Base-by-base conservation (phyloP, 75 land plant genomes). In the Pinus tabuliformis region DNA sequence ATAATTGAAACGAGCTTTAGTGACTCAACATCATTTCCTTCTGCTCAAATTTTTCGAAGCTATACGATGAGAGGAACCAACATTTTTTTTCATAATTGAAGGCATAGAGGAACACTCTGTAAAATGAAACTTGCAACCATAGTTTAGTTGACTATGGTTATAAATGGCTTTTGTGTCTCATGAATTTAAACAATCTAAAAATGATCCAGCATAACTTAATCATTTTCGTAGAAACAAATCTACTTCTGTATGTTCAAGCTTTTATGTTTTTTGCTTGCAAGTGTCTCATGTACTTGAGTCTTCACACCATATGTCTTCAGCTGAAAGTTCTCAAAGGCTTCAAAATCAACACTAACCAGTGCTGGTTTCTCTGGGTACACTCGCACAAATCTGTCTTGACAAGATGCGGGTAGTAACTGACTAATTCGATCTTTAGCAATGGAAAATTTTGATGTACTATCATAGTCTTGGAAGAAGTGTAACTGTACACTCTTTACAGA, bases 281-380 rank as follows among this genome's bases (percentile, higher is more conserved):
- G 99, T 30, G 99, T 96, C 22, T 85, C 87, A 80, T 91, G 94
- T 0, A 96, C 88, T 77, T 95, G 98, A 11, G 86, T 77, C 73
- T 88, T 91, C 72, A 77, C 77, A 0, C 93, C 93, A 77, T 86
- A 92, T 24, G 86, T 89, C 78, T 84, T 94, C 74, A 83, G 59
- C 70, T 97, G 99, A 56, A 89, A 91, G 52, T 90, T 90, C 73
- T 92, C 99, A 77, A 92, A 97, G 13, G 99, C 99, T 68, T 92
- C 91, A 2, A 92, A 89, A n/a, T 92, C 87, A 12, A 90, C 93
- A 81, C 85, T 91, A n/a, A 92, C 98, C 91, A 88, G 84, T 68
- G 89, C 93, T 56, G 93, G 92, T 72, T 92, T 94, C 77, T 92
- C 92, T 3, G 99, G 74, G 81, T 97, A 97, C 26, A 94, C 98